Percentiles rank a stretch among this genome's conserved stretches.
These are phyloP conservation scores for Arthrinium phaeospermum DNA, from an alignment of 2,329 filamentous ascomycete genomes.

Conservation along the genomic window DNA sequence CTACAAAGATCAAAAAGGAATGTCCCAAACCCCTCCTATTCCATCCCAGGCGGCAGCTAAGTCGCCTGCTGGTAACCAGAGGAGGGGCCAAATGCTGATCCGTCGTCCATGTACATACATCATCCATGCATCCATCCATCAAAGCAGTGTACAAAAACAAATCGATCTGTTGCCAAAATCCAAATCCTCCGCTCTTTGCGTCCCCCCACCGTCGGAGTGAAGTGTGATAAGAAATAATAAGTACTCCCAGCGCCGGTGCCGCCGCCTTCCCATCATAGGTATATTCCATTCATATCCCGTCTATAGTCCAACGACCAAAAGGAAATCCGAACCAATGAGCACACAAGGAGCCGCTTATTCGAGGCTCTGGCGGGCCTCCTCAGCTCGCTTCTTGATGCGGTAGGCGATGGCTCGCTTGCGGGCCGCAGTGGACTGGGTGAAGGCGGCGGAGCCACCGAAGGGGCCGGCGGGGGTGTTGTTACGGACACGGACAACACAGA, in stretches of 20 bases:
- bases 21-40: constrained; percentile 5
- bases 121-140: neutral
- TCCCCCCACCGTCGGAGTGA: neutral
- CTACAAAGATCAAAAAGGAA: constrained; percentile 10
- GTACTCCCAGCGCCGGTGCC: constrained; percentile 1
- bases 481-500: constrained; percentile 69
- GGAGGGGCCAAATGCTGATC: constrained; percentile 7
- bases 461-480: constrained; percentile 68
- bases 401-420: constrained; percentile 68
- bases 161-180: neutral
- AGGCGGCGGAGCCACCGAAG: constrained; percentile 70
- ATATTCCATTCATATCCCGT: neutral
- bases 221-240: constrained; percentile 7
- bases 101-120: neutral
- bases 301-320: neutral
- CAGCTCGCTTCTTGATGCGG: constrained; percentile 44
- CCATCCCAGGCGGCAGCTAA: neutral
- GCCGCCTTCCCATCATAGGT: neutral
- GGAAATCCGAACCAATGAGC: neutral
- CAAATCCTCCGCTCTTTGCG: neutral
- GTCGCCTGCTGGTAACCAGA: constrained; percentile 16
- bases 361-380: constrained; percentile 24
- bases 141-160: neutral
- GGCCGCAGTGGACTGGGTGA: constrained; percentile 63
- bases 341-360: constrained; percentile 19